Evolutionary conservation across 192 early-diverging fungal genomes (phyloP).

Genomic region (Rhizoclosmatium globosum): DNA sequence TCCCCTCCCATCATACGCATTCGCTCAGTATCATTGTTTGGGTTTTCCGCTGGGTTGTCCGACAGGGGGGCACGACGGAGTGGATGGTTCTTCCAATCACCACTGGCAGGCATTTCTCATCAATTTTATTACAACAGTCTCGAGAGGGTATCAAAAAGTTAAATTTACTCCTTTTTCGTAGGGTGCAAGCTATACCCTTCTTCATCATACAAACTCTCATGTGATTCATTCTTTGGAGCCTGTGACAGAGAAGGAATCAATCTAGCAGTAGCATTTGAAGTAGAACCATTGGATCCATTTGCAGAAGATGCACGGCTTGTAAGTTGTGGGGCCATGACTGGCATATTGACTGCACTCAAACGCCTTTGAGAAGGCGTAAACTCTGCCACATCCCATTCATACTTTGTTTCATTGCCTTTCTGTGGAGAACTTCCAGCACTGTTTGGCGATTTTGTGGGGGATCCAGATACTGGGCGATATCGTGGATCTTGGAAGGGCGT

Average conservation of each 20-base stretch:
- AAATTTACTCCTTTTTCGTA: conserved; percentile 3
- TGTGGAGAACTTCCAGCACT: not conserved
- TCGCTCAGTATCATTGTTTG: not conserved
- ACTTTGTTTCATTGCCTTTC: not conserved
- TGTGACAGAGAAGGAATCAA: too few relatives aligned
- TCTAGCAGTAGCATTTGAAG: too few relatives aligned
- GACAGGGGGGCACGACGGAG: not conserved
- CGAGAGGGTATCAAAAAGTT: too few relatives aligned
- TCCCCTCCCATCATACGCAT: conserved; percentile 67
- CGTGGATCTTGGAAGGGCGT: conserved; percentile 18
- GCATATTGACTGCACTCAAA: not conserved
- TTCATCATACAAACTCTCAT: conserved; percentile 25
- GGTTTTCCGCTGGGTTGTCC: not conserved
- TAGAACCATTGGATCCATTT: not conserved
- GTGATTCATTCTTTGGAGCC: conserved; percentile 2
- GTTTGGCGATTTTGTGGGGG: not conserved
- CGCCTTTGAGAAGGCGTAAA: conserved; percentile 12
- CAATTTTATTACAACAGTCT: not conserved
- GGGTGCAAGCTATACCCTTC: conserved; percentile 30
- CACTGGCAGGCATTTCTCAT: not conserved
- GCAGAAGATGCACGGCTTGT: not conserved
- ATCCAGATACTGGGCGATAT: not conserved
- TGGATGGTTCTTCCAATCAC: not conserved
- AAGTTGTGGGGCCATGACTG: conserved; percentile 1
- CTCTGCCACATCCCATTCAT: conserved; percentile 25